These are phyloP conservation scores for Metschnikowia continentalis DNA, from an alignment of 805 yeast genomes.

Conservation along the genomic window DNA sequence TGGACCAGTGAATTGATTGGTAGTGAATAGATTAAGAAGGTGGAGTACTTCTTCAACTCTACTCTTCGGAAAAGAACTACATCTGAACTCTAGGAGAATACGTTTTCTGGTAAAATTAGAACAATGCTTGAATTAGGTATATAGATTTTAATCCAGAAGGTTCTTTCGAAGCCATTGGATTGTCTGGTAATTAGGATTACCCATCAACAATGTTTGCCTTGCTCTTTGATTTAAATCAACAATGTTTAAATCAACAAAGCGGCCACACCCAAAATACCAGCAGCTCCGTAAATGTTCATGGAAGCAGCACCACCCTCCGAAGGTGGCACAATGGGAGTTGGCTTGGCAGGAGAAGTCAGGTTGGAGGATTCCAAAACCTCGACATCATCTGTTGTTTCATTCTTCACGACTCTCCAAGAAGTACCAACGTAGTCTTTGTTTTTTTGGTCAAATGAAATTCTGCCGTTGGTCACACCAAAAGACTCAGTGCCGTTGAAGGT, in stretches of 20 bases:
- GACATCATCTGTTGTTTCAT: neutral
- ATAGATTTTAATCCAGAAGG: no score
- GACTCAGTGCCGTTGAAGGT: neutral
- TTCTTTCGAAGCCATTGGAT: no score
- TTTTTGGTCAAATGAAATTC: neutral
- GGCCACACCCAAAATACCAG: slow-evolving; percentile 1
- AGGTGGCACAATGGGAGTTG: neutral
- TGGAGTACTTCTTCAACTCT: no score
- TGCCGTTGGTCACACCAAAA: neutral
- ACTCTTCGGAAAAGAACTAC: no score
- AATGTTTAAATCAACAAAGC: neutral
- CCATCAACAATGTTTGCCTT: no score
- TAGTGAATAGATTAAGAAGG: no score
- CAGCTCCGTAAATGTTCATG: neutral
- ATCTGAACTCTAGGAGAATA: no score
- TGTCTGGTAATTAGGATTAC: no score
- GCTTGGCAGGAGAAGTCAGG: neutral
- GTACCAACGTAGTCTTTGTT: neutral
- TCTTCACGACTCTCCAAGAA: neutral
- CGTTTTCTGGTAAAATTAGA: no score
- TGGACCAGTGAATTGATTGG: no score
- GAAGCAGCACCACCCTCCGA: neutral
- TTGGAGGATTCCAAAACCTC: neutral
- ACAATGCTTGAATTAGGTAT: no score
- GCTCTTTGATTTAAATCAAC: neutral